Base-by-base conservation (phyloP, 2,329 filamentous ascomycete genomes). In the Penicillium crustosum region DNA sequence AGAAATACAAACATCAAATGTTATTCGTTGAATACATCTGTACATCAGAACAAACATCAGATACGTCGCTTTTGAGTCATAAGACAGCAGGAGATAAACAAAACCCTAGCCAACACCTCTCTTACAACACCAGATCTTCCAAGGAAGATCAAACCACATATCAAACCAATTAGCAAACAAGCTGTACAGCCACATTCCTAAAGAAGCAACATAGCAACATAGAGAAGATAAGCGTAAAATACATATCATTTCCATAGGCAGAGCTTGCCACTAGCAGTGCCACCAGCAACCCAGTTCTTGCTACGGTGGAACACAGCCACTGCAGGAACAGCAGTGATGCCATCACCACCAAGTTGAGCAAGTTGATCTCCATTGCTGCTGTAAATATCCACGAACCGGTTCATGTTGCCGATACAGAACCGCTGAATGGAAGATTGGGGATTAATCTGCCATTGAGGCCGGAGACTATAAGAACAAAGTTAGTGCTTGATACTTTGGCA, bases 391-490 rank as follows among this genome's bases (percentile, higher is more conserved):
- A 97, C 91, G 67, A 97, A 97, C 1, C 94, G 86, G 71, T 96
- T 96, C 94, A 97, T 97, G 66, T 97, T 99, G 1, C 91, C 94
- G 57, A 99, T 93, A 25, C 86, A 90, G 67, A 99, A 92, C 60
- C 93, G 91, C 62, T 96, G 88, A 6, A 95, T 86, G 8, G 88
- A 87, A 58, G 94, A 91, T 35, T 82, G 78, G 0, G 94, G 93
- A 45, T 84, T 82, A 33, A 84, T 80, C 73, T 99, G 94, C 94
- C 94, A 99, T 67, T 96, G 91, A 73, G 94, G 83, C 82, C 95
- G 71, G 82, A 89, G 78, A 66, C 84, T 86, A 73, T 9, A 47
- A 21, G 49, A 35, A 42, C 25, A 43, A 38, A 25, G 35, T 42
- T 39, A 53, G 33, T 45, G 49, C 13, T 13, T 27, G 21, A 13